Evolutionary conservation across 2,329 filamentous ascomycete genomes (phyloP).

Genomic region (Verticillium zaregamsianum): DNA sequence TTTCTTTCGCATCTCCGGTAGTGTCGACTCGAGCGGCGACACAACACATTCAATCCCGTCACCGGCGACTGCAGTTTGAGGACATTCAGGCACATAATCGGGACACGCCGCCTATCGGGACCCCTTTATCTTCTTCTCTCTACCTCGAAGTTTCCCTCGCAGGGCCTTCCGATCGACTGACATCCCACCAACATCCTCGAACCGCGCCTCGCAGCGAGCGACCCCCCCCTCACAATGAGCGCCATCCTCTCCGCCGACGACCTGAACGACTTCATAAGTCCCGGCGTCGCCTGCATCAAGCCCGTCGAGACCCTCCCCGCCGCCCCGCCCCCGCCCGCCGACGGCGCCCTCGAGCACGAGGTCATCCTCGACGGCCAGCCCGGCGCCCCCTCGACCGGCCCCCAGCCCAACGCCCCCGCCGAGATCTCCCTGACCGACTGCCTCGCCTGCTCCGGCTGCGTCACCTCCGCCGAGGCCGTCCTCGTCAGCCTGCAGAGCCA

Average conservation of each 20-base stretch:
- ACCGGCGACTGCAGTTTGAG: background rate
- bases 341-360: slow-evolving; percentile 59
- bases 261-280: slow-evolving; percentile 98
- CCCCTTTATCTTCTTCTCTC: background rate
- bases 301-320: slow-evolving; percentile 86
- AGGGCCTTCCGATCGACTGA: background rate
- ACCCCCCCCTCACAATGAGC: slow-evolving; percentile 64
- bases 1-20: slow-evolving; percentile 13
- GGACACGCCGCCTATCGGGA: background rate
- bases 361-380: slow-evolving; percentile 89
- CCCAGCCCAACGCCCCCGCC: slow-evolving; percentile 62
- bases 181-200: background rate
- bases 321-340: slow-evolving; percentile 38
- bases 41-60: background rate
- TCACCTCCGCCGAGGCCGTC: slow-evolving; percentile 96
- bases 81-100: background rate
- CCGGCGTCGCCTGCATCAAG: slow-evolving; percentile 96
- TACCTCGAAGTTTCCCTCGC: background rate
- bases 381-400: slow-evolving; percentile 41
- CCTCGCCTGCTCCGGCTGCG: slow-evolving; percentile 93
- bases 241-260: slow-evolving; percentile 96
- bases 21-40: background rate
- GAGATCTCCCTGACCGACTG: slow-evolving; percentile 97
- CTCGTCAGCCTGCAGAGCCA: slow-evolving; percentile 93
- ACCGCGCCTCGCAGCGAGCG: background rate